Conservation (phyloP, 2,329 filamentous ascomycete genomes). For the Lachnellula suecica region DNA sequence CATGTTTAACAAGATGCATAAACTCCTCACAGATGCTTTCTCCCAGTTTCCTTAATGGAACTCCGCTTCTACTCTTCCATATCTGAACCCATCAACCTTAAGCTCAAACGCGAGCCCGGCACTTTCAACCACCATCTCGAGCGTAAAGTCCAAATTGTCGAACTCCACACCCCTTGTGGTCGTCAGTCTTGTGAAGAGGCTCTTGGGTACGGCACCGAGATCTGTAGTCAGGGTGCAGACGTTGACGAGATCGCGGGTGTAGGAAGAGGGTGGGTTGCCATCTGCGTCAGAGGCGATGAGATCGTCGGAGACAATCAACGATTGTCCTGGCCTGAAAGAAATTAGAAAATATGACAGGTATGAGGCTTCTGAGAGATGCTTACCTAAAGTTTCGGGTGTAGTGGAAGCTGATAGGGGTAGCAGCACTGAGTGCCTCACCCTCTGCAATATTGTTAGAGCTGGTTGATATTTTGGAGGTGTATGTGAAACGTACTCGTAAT, state of each 20-base stretch:
- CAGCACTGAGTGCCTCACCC: slow-evolving; percentile 74
- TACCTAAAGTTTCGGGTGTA: slow-evolving; percentile 75
- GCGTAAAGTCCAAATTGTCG: slow-evolving; percentile 77
- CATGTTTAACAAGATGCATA: not conserved
- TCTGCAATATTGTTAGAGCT: slow-evolving; percentile 33
- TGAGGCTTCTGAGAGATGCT: not conserved
- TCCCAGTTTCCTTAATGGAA: slow-evolving; percentile 55
- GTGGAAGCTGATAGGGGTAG: slow-evolving; percentile 75
- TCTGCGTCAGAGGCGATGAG: slow-evolving; percentile 75
- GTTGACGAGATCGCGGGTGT: slow-evolving; percentile 62
- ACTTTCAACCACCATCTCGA: slow-evolving; percentile 81
- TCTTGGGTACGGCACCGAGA: slow-evolving; percentile 71
- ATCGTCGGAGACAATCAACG: slow-evolving; percentile 73
- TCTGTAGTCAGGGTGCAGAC: slow-evolving; percentile 83
- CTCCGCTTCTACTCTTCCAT: slow-evolving; percentile 75
- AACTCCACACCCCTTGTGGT: slow-evolving; percentile 80
- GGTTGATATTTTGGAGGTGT: not conserved
- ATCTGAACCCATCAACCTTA: slow-evolving; percentile 74
- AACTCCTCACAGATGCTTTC: not conserved
- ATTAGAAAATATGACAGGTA: slow-evolving; percentile 3
- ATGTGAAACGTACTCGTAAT: slow-evolving; percentile 55
- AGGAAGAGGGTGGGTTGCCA: slow-evolving; percentile 53
- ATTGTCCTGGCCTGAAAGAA: slow-evolving; percentile 63
- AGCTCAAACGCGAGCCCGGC: slow-evolving; percentile 75
- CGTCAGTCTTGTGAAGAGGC: slow-evolving; percentile 71